Evolutionary conservation across 352 stramenopile species (phyloP), one percentile per base, ranked within the genome.

Genomic region (Phytopythium delawarense): DNA sequence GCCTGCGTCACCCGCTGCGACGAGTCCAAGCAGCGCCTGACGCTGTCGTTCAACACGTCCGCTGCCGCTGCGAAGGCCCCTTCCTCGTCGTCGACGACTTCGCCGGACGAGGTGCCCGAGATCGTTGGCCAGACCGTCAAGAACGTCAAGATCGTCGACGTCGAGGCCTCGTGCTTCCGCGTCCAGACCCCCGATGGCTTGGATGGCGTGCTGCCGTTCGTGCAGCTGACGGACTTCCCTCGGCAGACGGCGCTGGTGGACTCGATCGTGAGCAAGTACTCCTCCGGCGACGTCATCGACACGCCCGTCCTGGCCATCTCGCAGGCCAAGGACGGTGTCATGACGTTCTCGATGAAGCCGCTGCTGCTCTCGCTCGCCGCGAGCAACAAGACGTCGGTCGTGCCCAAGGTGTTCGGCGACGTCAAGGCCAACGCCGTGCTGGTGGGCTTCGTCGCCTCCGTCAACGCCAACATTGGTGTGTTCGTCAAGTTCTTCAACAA

Each of bases 401-500:
- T 95, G 34, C 85, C 85, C 2, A 73, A 76, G n/a, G 70, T 62
- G 11, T 88, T 94, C 44, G 65, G 70, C 18, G 71, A 92, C 13
- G 75, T 96, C 1, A 72, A 79, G 61, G 78, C 89, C 28, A 78
- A 78, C 16, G 65, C 78, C 34, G 60, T 88, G 21, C 54, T 96
- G 13, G 72, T 94, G 44, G 88, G 88, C 6, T 91, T 89, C 51
- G 85, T 96, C 45, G 81, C 85, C 21, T 91, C 86, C 4, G 79
- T 96, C 49, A 81, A 88, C 45, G 73, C 71, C 9, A 81, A 74
- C 5, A 88, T 88, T 56, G 84, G 88, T 13, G 87, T 96, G 32
- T 96, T 96, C 57, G 81, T 96, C 23, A 89, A 88, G 57, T 95
- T 96, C 58, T 69, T 96, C 42, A 94, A 94, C 73, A 88, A 95